Evolutionary conservation across 495 filamentous ascomycete genomes (phyloP), one percentile per base, ranked within the genome.

Genomic region (Hypoxylon crocopeplum): DNA sequence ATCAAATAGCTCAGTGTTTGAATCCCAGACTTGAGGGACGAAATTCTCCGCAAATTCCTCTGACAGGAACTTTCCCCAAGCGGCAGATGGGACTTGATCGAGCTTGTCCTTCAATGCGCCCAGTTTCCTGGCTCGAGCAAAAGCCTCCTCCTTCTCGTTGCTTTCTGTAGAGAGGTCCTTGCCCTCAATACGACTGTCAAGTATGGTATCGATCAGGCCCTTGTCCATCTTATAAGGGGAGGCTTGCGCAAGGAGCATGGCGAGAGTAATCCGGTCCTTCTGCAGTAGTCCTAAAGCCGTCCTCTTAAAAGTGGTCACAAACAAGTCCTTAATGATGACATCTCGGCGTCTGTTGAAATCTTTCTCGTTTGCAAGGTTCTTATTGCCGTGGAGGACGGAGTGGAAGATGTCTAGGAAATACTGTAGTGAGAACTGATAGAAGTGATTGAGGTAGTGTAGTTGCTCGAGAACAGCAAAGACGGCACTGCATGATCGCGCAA

Each of bases 331-430:
- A 49, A 98, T 83, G 59, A 99, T 98, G 61, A 92, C 86, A 59
- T 96, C 87, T 16, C 93, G 84, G 24, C 95, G 87, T 4, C 77
- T 76, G 49, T 89, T 82, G 70, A 93, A 84, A 58, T 94, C 88
- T 50, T 79, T 86, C 72, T 91, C 87, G 29, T 78, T 79, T 5
- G 84, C 81, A 44, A 96, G 81, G 20, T 83, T 82, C 64, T 88
- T 88, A 73, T 94, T 94, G 48, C 84, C 80, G 64, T 88, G 89
- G 15, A 99, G 83, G 29, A 99, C 93, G 0, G 89, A 86, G 69
- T 95, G 86, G 83, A 99, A 98, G 62, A 99, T 99, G 67, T 96
- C 91, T 12, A 94, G 82, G 72, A 99, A 99, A 75, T 93, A 98
- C 76, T 96, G 92, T 40, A 99, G 81, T 16, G 95, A 98, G 82